Base-by-base conservation (phyloP, 192 early-diverging fungal genomes). In the Borealophlyctis nickersoniae region DNA sequence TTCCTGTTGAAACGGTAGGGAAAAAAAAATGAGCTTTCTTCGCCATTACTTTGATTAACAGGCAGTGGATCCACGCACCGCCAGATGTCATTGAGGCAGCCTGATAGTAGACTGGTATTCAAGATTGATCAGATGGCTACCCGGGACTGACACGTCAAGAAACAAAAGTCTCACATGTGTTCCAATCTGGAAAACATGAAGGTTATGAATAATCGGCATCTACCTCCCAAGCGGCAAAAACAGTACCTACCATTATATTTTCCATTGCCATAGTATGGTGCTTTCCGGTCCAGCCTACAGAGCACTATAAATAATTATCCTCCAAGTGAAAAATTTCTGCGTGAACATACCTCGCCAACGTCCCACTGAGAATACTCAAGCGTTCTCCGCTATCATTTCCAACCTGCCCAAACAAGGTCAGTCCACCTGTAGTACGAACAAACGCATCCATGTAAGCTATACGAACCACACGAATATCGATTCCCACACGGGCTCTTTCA, bases 1-100 rank as follows among this genome's bases (percentile, higher is more conserved):
- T 83, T n/a, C 89, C 57, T 58, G 33, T 35, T 33, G 35, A 34
- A 11, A 33, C 28, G 35, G 13, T 34, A 83, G 52, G 82, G 82
- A 67, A 13, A 19, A 7, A 19, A 7, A 19, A 45, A 19, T 45
- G n/a, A n/a, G n/a, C 77, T 84, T 11, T n/a, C 14, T 27, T 55
- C 16, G 2, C n/a, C 53, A 26, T 27, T 23, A 79, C 2, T 87
- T 85, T 34, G 86, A 85, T 2, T 77, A 80, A 24, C 86, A 83
- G 30, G 76, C 79, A 45, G 73, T 77, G 33, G 16, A 13, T 58
- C 0, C 32, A 2, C 26, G 26, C 13, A 58, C 87, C 88, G 49
- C 88, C 88, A 66, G 84, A 86, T 3, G 88, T 88, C 75, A 85
- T 86, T 3, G 89, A 88, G 1, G 88, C 89, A 7, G 88, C 87